These are phyloP conservation scores for Linnemannia exigua DNA, from an alignment of 192 early-diverging fungal species.

Conservation along the genomic window DNA sequence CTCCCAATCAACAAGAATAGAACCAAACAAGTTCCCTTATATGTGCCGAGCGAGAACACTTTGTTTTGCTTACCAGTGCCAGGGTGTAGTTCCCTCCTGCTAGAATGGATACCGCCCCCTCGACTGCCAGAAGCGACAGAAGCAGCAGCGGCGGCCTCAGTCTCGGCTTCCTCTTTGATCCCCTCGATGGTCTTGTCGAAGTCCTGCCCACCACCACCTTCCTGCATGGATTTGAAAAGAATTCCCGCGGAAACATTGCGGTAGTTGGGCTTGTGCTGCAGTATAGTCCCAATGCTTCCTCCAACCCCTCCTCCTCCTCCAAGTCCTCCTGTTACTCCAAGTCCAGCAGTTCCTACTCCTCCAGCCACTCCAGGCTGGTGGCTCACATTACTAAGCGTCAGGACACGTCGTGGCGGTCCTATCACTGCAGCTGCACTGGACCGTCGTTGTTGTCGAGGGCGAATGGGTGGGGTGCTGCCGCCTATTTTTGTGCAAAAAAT, in stretches of 20 bases:
- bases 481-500: background rate
- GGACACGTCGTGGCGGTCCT: conserved; percentile 29
- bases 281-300: conserved; percentile 5
- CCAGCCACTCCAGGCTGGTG: background rate
- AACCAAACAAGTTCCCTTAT: too few species aligned
- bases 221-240: conserved; percentile 41
- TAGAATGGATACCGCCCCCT: background rate
- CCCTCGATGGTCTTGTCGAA: background rate
- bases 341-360: background rate
- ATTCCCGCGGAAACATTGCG: conserved; percentile 43
- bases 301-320: background rate
- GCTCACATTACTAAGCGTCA: conserved; percentile 19
- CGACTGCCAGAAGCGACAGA: background rate
- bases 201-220: conserved; percentile 10
- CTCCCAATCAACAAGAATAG: background rate
- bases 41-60: background rate
- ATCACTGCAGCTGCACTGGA: conserved; percentile 17
- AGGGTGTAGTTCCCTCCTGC: background rate
- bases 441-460: background rate
- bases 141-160: background rate
- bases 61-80: background rate
- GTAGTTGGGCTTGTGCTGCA: conserved; percentile 48
- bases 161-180: conserved; percentile 15
- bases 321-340: background rate
- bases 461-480: background rate